Percentiles rank a stretch among this genome's conserved stretches.
Evolutionary conservation across 2,329 filamentous ascomycete species (phyloP).

Genomic region (Apiospora aurea): DNA sequence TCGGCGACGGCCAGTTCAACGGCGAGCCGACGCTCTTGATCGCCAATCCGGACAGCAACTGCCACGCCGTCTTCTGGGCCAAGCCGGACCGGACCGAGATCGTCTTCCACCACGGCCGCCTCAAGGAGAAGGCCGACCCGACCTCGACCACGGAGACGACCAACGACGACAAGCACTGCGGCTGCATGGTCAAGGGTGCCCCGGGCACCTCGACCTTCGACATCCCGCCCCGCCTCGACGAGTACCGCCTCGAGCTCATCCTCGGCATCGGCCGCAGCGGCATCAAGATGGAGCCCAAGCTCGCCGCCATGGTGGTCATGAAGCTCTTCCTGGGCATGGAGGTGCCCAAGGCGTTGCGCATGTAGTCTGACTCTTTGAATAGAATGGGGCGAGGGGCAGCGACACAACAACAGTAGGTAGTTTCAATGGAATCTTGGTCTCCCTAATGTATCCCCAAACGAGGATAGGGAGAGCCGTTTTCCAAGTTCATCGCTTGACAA

Average conservation of each 20-base stretch:
- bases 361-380: background rate
- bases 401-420: background rate
- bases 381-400: background rate
- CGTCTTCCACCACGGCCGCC: slow-evolving; percentile 27
- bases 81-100: slow-evolving; percentile 25
- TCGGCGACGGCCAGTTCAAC: background rate
- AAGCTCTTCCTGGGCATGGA: slow-evolving; percentile 33
- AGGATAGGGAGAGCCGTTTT: background rate
- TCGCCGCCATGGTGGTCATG: slow-evolving; percentile 35
- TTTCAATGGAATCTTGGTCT: background rate
- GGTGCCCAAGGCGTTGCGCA: slow-evolving; percentile 28
- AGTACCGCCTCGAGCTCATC: slow-evolving; percentile 29
- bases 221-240: slow-evolving; percentile 25
- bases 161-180: slow-evolving; percentile 24
- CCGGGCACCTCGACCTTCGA: slow-evolving; percentile 17
- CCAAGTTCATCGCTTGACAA: background rate
- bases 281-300: slow-evolving; percentile 30
- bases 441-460: background rate
- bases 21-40: slow-evolving; percentile 28
- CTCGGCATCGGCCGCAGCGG: slow-evolving; percentile 1
- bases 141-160: background rate
- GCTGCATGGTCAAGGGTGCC: slow-evolving; percentile 4
- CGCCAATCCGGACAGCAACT: slow-evolving; percentile 27
- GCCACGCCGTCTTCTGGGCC: slow-evolving; percentile 28
- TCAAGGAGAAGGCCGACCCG: background rate